A percentile compares a stretch with the other conserved stretches of the same genome.
phyloP scores from a whole-genome alignment of 73 alveolate species.

The Symbiodinium pilosum region DNA sequence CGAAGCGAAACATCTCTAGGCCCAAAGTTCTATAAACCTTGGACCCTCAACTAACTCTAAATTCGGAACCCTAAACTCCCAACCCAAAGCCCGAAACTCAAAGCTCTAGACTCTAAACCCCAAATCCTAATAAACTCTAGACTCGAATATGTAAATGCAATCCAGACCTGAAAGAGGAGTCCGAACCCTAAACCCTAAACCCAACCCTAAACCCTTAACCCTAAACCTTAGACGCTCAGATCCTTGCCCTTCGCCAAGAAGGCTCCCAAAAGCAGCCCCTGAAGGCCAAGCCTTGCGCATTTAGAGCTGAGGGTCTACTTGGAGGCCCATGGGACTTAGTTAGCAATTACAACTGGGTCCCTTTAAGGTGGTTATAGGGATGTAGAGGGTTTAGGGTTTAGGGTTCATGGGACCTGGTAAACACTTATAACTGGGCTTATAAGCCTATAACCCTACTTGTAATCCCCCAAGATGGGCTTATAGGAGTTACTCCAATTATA shows the following conservation, averaged over 20 bases:
- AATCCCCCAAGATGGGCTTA: no score
- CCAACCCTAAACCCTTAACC: background rate
- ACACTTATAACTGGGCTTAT: no score
- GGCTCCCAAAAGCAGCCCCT: slow-evolving; percentile 57
- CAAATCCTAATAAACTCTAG: background rate
- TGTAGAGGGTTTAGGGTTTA: background rate
- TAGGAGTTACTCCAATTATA: no score
- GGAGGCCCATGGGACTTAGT: background rate
- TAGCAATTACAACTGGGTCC: no score
- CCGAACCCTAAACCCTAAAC: background rate
- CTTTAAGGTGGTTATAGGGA: background rate
- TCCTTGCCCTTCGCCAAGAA: slow-evolving; percentile 19
- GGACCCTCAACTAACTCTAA: no score
- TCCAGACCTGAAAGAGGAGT: no score
- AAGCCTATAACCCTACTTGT: no score
- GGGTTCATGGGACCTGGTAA: background rate
- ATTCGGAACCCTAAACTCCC: background rate
- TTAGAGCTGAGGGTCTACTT: no score
- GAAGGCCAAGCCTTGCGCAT: slow-evolving; percentile 31
- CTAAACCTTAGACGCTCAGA: background rate
- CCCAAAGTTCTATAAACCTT: no score
- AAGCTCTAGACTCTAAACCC: background rate
- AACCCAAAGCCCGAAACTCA: background rate
- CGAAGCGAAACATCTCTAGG: no score
- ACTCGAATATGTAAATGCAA: no score